Base-by-base conservation (phyloP, 345 rosid species). In the Triadica sebifera region DNA sequence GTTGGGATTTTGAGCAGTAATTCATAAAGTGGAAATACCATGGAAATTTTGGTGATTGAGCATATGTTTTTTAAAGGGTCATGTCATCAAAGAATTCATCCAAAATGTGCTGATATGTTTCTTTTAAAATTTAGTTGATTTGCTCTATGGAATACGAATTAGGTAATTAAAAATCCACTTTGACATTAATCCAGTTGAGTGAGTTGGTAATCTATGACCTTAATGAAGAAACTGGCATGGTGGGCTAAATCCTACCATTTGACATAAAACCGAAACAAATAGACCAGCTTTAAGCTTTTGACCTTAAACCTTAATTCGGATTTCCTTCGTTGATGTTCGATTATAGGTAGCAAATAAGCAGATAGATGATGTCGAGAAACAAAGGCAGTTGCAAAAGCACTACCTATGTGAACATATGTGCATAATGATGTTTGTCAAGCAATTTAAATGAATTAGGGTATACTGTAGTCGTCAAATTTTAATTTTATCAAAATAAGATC, bases 11-110 rank as follows among this genome's bases (percentile, higher is more conserved):
- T 15, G 12, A 25, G 38, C n/a, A 50, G 34, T 29, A 29, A 29
- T 20, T 47, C 24, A 17, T 34, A 3, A 39, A 37, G 69, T 70
- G 69, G 69, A 69, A 75, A 9, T 12, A 22, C 3, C 25, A 50
- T 41, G 67, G 73, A 11, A 68, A 29, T 1, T 75, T 75, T 60
- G 78, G 79, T 53, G 15, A 34, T 47, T 67, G 8, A 75, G 10
- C 72, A 67, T 51, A 10, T 29, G 9, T 43, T 25, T 12, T 6
- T 29, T 10, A 6, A n/a, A 13, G 46, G 46, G 46, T 43, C 47
- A 43, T 43, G 8, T 43, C 9, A 55, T 55, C 25, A n/a, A n/a
- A 55, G 59, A 55, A 51, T 51, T 7, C 34, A 58, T 34, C 62
- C 19, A 39, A 41, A 19, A n/a, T 22, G 22, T 63, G 65, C 13